Conservation (phyloP, 2,329 filamentous ascomycete genomes). For the Arthroderma sp. region DNA sequence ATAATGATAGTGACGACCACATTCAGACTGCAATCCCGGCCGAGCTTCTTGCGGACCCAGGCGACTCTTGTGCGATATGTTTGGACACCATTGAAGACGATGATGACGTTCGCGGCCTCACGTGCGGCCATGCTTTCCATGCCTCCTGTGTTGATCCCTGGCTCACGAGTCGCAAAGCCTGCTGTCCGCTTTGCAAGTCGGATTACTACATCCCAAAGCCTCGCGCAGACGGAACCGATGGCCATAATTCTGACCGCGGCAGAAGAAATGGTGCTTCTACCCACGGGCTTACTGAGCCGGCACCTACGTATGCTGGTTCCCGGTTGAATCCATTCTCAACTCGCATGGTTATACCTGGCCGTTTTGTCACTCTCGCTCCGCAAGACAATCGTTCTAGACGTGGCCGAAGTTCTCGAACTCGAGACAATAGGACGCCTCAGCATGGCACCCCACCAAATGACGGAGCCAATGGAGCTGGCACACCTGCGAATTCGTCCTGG, state of each 20-base stretch:
- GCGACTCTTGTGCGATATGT: slow-evolving; percentile 92
- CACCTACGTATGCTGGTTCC: slow-evolving; percentile 23
- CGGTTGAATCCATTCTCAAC: slow-evolving; percentile 20
- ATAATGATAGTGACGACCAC: slow-evolving; percentile 62
- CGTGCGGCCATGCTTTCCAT: slow-evolving; percentile 97
- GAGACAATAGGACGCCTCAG: slow-evolving; percentile 9
- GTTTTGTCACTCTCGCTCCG: slow-evolving; percentile 21
- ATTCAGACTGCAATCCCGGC: slow-evolving; percentile 72
- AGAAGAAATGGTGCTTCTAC: slow-evolving; percentile 13
- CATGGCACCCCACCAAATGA: too few relatives aligned
- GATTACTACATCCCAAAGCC: slow-evolving; percentile 96
- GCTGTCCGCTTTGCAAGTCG: slow-evolving; percentile 93
- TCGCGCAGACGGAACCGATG: slow-evolving; percentile 43
- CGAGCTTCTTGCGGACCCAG: slow-evolving; percentile 66
- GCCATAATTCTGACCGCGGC: slow-evolving; percentile 6
- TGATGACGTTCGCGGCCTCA: slow-evolving; percentile 84
- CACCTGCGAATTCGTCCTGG: slow-evolving; percentile 1
- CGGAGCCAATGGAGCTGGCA: neutral
- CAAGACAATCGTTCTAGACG: slow-evolving; percentile 16
- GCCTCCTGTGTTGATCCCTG: slow-evolving; percentile 91
- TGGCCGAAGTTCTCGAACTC: slow-evolving; percentile 7
- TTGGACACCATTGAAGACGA: slow-evolving; percentile 89
- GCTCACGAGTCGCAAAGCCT: slow-evolving; percentile 85
- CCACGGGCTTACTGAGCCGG: slow-evolving; percentile 20
- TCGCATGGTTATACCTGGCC: slow-evolving; percentile 25